Evolutionary conservation across 139 green algal species (phyloP).

Genomic region (Haematococcus lacustris): DNA sequence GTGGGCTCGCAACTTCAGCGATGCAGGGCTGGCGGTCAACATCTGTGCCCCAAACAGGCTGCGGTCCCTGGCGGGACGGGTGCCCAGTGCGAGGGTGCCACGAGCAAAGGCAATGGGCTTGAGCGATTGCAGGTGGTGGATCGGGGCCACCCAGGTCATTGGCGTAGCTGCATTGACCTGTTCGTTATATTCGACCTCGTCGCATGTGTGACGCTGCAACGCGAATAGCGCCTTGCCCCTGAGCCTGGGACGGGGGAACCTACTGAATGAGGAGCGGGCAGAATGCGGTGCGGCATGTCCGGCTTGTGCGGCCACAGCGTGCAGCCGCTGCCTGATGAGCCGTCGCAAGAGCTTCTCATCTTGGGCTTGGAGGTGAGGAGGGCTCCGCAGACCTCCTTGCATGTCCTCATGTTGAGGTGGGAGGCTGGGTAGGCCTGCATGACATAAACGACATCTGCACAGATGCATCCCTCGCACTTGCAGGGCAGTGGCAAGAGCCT

Average conservation of each 20-base stretch:
- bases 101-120: background rate
- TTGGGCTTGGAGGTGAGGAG: background rate
- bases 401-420: too few species aligned
- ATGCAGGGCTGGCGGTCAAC: background rate
- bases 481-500: background rate
- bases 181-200: background rate
- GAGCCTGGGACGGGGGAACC: background rate
- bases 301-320: background rate
- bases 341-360: background rate
- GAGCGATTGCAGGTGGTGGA: background rate
- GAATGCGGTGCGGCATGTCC: background rate
- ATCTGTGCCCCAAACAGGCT: background rate
- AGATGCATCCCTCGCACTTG: background rate
- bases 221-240: background rate
- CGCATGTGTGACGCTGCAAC: background rate
- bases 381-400: background rate
- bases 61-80: background rate
- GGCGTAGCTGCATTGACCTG: background rate
- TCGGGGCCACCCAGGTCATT: background rate
- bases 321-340: background rate
- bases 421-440: too few species aligned
- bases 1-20: background rate
- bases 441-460: too few species aligned
- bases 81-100: background rate
- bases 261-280: background rate